phyloP scores from a whole-genome alignment of 768 basidiomycete species.

The Daedalea quercina region DNA sequence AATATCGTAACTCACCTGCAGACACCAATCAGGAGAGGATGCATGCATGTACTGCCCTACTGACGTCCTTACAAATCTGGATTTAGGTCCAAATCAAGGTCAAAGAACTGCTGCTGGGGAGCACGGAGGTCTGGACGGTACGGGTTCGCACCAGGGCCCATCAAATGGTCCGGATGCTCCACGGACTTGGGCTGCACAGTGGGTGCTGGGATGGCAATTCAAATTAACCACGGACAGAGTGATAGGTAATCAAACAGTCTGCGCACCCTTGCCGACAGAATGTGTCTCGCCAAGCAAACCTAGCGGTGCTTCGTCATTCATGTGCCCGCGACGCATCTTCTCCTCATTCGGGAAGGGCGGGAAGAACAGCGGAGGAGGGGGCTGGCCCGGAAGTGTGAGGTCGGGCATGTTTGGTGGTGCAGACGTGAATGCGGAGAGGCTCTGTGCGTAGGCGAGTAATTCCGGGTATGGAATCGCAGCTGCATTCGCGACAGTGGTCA shows the following conservation, averaged over 20 bases:
- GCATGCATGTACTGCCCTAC: background rate
- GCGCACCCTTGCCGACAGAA: constrained; percentile 68
- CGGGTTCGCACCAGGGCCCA: constrained; percentile 48
- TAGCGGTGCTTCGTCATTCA: constrained; percentile 76
- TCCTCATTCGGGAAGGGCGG: constrained; percentile 90
- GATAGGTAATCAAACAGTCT: background rate
- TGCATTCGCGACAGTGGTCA: no score
- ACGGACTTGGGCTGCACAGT: constrained; percentile 52
- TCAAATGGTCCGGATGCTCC: constrained; percentile 38
- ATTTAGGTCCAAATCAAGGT: constrained; percentile 80
- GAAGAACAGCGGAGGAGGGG: constrained; percentile 76
- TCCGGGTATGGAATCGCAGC: constrained; percentile 80
- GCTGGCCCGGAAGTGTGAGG: constrained; percentile 59
- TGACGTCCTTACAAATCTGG: constrained; percentile 50
- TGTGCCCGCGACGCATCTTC: constrained; percentile 78
- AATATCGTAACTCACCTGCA: no score
- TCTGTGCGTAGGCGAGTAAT: constrained; percentile 78
- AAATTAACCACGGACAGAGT: background rate
- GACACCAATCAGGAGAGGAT: background rate
- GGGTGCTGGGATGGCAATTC: constrained; percentile 37
- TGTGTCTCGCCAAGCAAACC: constrained; percentile 77
- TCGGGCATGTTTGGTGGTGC: constrained; percentile 87
- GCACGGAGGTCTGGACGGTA: constrained; percentile 66
- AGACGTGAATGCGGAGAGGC: constrained; percentile 79
- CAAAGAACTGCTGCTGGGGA: constrained; percentile 54